phyloP scores from a whole-genome alignment of 2,329 filamentous ascomycete genomes.

The Fusarium nodosum region DNA sequence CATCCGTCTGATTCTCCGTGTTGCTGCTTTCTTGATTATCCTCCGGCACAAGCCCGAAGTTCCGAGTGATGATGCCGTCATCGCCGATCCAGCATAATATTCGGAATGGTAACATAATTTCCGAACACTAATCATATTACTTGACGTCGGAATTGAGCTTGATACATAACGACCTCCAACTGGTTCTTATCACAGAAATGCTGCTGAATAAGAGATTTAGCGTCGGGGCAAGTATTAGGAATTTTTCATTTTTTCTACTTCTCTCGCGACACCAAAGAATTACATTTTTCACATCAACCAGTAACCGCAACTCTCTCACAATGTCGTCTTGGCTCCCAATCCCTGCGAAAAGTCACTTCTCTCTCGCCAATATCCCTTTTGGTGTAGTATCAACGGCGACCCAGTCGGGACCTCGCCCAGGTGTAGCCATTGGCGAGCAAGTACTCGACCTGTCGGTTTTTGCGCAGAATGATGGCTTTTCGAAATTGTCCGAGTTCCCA shows the following conservation, averaged over 20 bases:
- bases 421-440: constrained; percentile 78
- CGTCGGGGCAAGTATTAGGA: background rate
- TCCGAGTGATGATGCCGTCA: background rate
- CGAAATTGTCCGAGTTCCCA: constrained; percentile 45
- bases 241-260: background rate
- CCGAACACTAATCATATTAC: background rate
- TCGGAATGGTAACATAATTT: background rate
- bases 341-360: constrained; percentile 30
- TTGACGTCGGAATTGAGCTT: background rate
- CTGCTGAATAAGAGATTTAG: background rate
- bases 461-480: constrained; percentile 60
- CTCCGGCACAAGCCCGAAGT: background rate
- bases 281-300: background rate
- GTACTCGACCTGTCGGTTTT: constrained; percentile 78
- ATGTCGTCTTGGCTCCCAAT: constrained; percentile 35
- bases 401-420: constrained; percentile 70
- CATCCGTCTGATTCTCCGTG: background rate
- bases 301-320: background rate
- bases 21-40: rapidly evolving
- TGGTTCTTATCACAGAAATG: background rate
- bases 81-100: background rate
- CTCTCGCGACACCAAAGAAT: background rate
- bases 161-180: background rate
- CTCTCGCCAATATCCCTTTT: constrained; percentile 84
- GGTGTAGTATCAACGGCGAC: constrained; percentile 78